Percentiles rank a stretch among this genome's conserved stretches.
Conservation (phyloP, 371 early-diverging fungal genomes). For the Umbelopsis sp. region DNA sequence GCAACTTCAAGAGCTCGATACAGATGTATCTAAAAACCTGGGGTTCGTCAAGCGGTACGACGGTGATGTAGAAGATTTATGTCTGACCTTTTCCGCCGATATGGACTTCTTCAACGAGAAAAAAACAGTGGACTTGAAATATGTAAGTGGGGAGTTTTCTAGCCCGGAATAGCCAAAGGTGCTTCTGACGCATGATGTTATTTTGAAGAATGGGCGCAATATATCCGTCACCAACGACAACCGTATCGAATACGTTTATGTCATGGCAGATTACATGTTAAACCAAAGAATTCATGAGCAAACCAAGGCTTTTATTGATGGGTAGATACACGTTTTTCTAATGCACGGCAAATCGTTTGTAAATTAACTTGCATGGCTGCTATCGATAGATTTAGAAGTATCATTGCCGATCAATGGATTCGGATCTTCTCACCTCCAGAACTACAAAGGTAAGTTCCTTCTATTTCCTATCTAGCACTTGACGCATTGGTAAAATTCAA, state of each 20-base stretch:
- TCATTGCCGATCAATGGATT: constrained; percentile 71
- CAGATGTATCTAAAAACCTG: constrained; percentile 79
- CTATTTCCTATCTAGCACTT: constrained; percentile 13
- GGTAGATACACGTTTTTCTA: constrained; percentile 35
- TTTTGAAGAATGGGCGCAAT: constrained; percentile 57
- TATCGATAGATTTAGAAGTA: constrained; percentile 48
- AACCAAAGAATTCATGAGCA: constrained; percentile 79
- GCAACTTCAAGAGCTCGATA: constrained; percentile 83
- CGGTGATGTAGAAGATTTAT: constrained; percentile 65
- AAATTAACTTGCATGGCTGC: not conserved
- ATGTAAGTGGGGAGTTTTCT: constrained; percentile 35
- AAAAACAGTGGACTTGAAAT: constrained; percentile 51
- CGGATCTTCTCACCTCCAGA: constrained; percentile 80
- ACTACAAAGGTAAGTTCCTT: constrained; percentile 63
- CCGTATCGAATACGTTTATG: constrained; percentile 79
- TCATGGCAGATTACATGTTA: constrained; percentile 77
- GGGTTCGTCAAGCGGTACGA: constrained; percentile 80
- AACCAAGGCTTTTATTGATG: constrained; percentile 79
- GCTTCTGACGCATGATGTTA: constrained; percentile 9
- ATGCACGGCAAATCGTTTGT: too few species aligned
- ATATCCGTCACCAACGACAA: constrained; percentile 80
- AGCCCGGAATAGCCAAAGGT: not conserved
- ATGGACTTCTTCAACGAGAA: constrained; percentile 59
- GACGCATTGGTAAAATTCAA: not conserved
- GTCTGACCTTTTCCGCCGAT: constrained; percentile 71